Evolutionary conservation across 2,329 filamentous ascomycete genomes (phyloP).

Genomic region (Cladosporium austrohemisphaericum): DNA sequence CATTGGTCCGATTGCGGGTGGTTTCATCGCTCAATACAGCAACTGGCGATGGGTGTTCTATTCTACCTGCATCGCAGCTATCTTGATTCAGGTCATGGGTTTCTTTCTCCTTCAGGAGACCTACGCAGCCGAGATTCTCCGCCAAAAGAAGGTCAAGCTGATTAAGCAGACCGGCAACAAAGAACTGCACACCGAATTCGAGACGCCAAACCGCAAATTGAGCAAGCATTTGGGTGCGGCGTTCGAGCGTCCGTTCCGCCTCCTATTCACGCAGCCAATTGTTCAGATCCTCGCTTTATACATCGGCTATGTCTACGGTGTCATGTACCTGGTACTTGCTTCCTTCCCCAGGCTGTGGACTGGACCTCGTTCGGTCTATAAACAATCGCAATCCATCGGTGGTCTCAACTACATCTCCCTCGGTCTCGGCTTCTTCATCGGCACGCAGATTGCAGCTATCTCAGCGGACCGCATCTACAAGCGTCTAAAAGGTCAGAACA

Average conservation of each 20-base stretch:
- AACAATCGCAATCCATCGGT: slow-evolving; percentile 27
- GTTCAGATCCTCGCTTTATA: slow-evolving; percentile 36
- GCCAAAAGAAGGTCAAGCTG: slow-evolving; percentile 55
- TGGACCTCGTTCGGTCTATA: slow-evolving; percentile 20
- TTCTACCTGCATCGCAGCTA: slow-evolving; percentile 61
- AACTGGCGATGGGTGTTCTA: slow-evolving; percentile 74
- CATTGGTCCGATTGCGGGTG: slow-evolving; percentile 62
- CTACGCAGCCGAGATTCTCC: slow-evolving; percentile 61
- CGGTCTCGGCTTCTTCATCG: slow-evolving; percentile 59
- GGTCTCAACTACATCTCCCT: slow-evolving; percentile 48
- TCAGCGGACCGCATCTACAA: slow-evolving; percentile 38
- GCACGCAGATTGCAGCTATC: slow-evolving; percentile 38
- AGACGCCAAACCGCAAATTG: slow-evolving; percentile 34
- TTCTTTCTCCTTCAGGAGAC: slow-evolving; percentile 63
- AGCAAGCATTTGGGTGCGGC: slow-evolving; percentile 31
- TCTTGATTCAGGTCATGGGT: slow-evolving; percentile 58
- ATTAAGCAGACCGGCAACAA: slow-evolving; percentile 57
- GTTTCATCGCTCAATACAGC: slow-evolving; percentile 59
- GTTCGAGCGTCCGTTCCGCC: slow-evolving; percentile 33
- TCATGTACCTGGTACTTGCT: slow-evolving; percentile 38
- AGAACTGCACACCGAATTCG: slow-evolving; percentile 53
- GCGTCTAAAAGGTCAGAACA: slow-evolving; percentile 36
- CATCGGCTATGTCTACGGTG: slow-evolving; percentile 38
- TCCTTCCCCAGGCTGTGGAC: slow-evolving; percentile 34
- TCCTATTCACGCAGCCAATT: slow-evolving; percentile 37